A percentile compares a stretch with the other conserved stretches of the same genome.
phyloP scores from a whole-genome alignment of 768 basidiomycete genomes.

The Pleurotus djamor region DNA sequence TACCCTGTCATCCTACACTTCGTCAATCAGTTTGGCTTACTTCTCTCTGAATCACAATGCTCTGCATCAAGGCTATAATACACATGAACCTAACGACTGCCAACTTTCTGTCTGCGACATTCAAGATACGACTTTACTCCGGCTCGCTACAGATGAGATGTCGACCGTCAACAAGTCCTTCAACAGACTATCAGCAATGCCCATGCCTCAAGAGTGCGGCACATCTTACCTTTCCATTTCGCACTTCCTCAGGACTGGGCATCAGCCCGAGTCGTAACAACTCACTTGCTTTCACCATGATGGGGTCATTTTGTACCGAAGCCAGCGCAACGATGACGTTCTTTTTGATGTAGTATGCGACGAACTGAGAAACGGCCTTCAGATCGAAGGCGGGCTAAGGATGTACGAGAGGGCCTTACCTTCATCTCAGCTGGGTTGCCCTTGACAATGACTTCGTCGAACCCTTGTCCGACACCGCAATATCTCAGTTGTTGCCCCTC shows the following conservation, averaged over 20 bases:
- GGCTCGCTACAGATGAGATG: slow-evolving; percentile 18
- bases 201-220: neutral
- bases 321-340: slow-evolving; percentile 68
- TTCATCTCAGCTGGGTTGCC: slow-evolving; percentile 78
- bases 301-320: slow-evolving; percentile 81
- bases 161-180: slow-evolving; percentile 41
- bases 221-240: slow-evolving; percentile 61
- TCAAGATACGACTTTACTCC: neutral
- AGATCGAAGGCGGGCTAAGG: neutral
- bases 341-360: slow-evolving; percentile 73
- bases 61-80: too few species aligned
- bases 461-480: slow-evolving; percentile 68
- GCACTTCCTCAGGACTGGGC: slow-evolving; percentile 75
- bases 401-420: slow-evolving; percentile 31
- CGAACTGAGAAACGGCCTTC: slow-evolving; percentile 46
- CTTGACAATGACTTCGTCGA: slow-evolving; percentile 76
- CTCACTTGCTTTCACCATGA: slow-evolving; percentile 77
- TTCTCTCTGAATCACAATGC: too few species aligned
- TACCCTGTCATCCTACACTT: neutral
- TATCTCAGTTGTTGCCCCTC: slow-evolving; percentile 89
- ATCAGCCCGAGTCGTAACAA: slow-evolving; percentile 76
- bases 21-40: neutral
- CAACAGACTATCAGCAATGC: neutral
- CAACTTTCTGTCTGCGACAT: too few species aligned
- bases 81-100: too few species aligned